phyloP scores from a whole-genome alignment of 192 early-diverging fungal species.

The Phycomyces blakesleeanus region DNA sequence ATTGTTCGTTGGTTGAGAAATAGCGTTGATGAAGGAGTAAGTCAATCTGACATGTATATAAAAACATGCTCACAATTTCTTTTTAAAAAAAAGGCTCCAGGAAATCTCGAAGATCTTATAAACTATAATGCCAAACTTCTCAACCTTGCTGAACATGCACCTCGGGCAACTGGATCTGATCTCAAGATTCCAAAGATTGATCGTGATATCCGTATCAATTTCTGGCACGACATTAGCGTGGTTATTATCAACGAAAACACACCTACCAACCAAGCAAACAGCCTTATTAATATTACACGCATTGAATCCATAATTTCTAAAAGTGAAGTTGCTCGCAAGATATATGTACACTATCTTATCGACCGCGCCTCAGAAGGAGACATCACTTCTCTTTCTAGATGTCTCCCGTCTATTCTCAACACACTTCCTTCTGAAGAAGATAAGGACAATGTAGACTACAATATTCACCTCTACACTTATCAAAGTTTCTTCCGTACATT shows the following conservation, averaged over 20 bases:
- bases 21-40: conserved; percentile 25
- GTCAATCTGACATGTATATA: background rate
- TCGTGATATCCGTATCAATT: conserved; percentile 33
- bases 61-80: conserved; percentile 3
- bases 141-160: conserved; percentile 50
- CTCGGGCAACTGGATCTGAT: conserved; percentile 35
- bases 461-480: conserved; percentile 41
- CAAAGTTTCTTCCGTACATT: conserved; percentile 44
- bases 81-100: conserved; percentile 5
- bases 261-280: conserved; percentile 24
- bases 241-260: conserved; percentile 24
- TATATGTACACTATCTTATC: conserved; percentile 47
- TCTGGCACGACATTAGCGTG: conserved; percentile 34
- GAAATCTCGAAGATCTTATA: conserved; percentile 25
- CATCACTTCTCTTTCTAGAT: conserved; percentile 32
- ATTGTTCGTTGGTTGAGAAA: conserved; percentile 37
- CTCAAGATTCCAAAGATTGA: conserved; percentile 52
- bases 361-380: conserved; percentile 35
- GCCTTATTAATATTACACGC: conserved; percentile 5
- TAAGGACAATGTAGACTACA: background rate
- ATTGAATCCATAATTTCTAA: conserved; percentile 30
- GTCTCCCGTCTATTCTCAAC: conserved; percentile 32
- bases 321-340: conserved; percentile 48
- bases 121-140: conserved; percentile 49
- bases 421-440: conserved; percentile 36